Evolutionary conservation across 2,329 filamentous ascomycete species (phyloP), one percentile per base, ranked within the genome.

Genomic region (Sporothrix curviconia): DNA sequence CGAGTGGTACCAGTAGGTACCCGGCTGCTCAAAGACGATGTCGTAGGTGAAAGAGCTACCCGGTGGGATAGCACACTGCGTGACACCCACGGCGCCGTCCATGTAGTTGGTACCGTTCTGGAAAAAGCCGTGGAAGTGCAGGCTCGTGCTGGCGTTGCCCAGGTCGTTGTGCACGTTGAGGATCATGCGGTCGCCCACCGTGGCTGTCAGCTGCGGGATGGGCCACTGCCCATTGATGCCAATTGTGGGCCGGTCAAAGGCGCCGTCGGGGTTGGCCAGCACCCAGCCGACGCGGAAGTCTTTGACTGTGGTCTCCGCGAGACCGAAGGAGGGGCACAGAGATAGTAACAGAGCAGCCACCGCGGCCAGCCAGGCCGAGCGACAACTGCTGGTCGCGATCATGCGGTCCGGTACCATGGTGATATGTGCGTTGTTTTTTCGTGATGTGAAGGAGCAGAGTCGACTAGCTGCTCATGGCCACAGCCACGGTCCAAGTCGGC

Each of bases 1-100:
- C 1, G 83, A 86, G 66, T 90, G 86, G 62, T 91, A 91, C 88
- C 87, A 91, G 69, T 88, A 91, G 1, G 86, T 89, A n/a, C 87
- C 87, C 0, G 85, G 39, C 40, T 60, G 70, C 65, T 69, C 61
- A 37, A 52, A 30, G 19, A 55, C 15, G 9, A 89, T 88, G 66
- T 86, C 81, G 68, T 89, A 91, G 1, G 79, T 84, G 64, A 90
- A 84, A 3, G 74, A 78, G 15, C 72, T 71, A 2, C 86, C 87
- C 0, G 86, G 79, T 0, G 76, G 74, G 56, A 91, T 86, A 1
- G 77, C 68, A 61, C 85, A 89, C 66, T 91, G 88, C 0, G 84
- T 81, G 22, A 88, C 82, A 37, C 78, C 77, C 0, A 74, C 72
- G 0, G 85, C 81, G 0, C 89, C 89, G 68, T 92, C 89, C 84